Evolutionary conservation across 2,329 filamentous ascomycete genomes (phyloP), one percentile per base, ranked within the genome.

Genomic region (Botrytis galanthina): DNA sequence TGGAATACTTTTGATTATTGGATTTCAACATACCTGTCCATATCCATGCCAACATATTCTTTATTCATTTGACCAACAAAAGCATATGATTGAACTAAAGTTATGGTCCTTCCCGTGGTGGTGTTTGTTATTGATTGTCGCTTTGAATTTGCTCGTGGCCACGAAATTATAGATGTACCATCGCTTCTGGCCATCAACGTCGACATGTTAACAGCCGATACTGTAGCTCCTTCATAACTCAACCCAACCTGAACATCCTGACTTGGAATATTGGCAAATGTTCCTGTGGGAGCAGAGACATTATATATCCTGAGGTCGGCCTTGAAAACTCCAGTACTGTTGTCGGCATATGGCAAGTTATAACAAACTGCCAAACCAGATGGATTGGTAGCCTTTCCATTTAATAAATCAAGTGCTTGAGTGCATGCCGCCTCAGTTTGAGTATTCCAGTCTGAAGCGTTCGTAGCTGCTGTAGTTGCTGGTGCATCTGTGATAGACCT

Each of bases 281-380:
- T 81, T 46, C 84, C 89, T 6, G 83, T 78, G 0, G 92, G 86
- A 0, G 86, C 82, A 9, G 89, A 90, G 64, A 95, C 83, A 81
- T 91, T 90, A 83, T 90, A 96, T 74, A 96, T 84, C 71, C 93
- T 87, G 69, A 96, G 82, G 80, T 96, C 93, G 44, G 93, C 92
- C 82, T 92, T 88, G 80, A 96, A 96, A 26, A 89, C 84, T 44
- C 93, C 93, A 0, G 88, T 90, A 7, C 82, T 82, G 77, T 88
- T 89, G 83, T 95, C 87, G 73, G 94, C 86, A 57, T 88, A 89
- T 0, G 91, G 90, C 37, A 97, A 82, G 81, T 96, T 97, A 84
- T 95, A 96, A 86, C 93, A 97, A 66, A 93, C 88, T 74, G 91
- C 91, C 66, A 93, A 88, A 69, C 93, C 93, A 16, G 92, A 91